These are phyloP conservation scores for Diplosphaera chodatii DNA, from an alignment of 139 green algal genomes.

Conservation along the genomic window DNA sequence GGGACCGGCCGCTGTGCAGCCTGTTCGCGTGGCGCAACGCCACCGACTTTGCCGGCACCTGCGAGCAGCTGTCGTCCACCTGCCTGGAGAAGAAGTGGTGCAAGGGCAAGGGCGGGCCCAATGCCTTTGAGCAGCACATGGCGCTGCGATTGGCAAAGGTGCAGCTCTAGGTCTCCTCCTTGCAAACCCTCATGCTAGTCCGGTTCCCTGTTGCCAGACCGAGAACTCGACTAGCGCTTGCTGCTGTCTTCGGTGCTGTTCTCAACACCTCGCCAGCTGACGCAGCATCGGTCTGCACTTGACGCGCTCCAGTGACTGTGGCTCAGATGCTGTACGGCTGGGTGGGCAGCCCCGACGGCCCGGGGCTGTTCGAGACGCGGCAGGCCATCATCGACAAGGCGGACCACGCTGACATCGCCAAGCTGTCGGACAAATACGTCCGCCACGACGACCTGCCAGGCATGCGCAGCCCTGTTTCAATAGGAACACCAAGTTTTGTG, in stretches of 20 bases:
- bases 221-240: no score
- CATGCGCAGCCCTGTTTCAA: neutral
- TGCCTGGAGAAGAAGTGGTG: constrained; percentile 4
- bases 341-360: constrained; percentile 1
- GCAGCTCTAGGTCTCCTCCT: neutral
- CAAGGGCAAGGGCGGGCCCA: constrained; percentile 1
- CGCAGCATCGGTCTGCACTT: neutral
- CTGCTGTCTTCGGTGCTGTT: no score
- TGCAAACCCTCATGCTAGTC: neutral
- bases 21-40: constrained; percentile 2
- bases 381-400: constrained; percentile 5
- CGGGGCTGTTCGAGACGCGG: constrained; percentile 1
- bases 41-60: constrained; percentile 14
- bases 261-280: neutral
- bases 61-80: constrained; percentile 1
- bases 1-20: constrained; percentile 13
- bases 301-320: neutral
- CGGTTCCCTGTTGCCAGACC: no score
- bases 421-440: constrained; percentile 13
- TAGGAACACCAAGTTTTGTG: neutral
- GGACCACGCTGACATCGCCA: neutral
- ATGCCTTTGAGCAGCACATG: constrained; percentile 14
- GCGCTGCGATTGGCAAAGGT: constrained; percentile 12
- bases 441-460: neutral
- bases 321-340: constrained; percentile 15